A percentile compares a stretch with the other conserved stretches of the same genome.
phyloP scores from a whole-genome alignment of 352 stramenopile genomes.

The Phytophthora citricola region DNA sequence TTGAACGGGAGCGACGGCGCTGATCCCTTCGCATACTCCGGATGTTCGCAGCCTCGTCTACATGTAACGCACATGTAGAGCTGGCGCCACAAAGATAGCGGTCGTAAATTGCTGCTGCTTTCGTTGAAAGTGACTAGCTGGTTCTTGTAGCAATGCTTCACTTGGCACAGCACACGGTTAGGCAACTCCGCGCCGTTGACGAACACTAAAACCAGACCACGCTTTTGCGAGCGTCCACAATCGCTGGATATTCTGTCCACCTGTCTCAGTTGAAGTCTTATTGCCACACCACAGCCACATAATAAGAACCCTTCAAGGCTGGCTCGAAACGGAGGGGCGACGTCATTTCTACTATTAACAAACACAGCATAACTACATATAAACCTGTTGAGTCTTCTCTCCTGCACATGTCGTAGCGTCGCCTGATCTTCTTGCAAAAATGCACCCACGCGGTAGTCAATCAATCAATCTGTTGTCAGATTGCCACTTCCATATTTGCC shows the following conservation, averaged over 20 bases:
- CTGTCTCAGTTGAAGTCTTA: constrained; percentile 21
- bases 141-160: background rate
- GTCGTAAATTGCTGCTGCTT: too few relatives aligned
- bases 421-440: constrained; percentile 11
- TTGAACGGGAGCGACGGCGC: background rate
- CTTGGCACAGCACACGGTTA: background rate
- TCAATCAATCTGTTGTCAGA: constrained; percentile 15
- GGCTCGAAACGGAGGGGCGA: constrained; percentile 12
- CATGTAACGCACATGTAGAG: too few relatives aligned
- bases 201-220: constrained; percentile 8
- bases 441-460: constrained; percentile 16
- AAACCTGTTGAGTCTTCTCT: background rate
- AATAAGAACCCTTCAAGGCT: constrained; percentile 23
- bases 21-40: constrained; percentile 7
- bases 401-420: constrained; percentile 10
- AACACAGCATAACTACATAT: too few relatives aligned
- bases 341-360: constrained; percentile 1
- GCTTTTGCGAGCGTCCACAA: constrained; percentile 15
- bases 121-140: too few relatives aligned
- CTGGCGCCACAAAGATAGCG: too few relatives aligned
- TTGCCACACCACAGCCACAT: constrained; percentile 18
- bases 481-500: constrained; percentile 19
- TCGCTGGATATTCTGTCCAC: constrained; percentile 32
- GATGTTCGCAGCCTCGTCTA: constrained; percentile 9
- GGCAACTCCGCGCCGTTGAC: background rate